Evolutionary conservation across 495 filamentous ascomycete species (phyloP).

Genomic region (Penicillium dipodomyicola): DNA sequence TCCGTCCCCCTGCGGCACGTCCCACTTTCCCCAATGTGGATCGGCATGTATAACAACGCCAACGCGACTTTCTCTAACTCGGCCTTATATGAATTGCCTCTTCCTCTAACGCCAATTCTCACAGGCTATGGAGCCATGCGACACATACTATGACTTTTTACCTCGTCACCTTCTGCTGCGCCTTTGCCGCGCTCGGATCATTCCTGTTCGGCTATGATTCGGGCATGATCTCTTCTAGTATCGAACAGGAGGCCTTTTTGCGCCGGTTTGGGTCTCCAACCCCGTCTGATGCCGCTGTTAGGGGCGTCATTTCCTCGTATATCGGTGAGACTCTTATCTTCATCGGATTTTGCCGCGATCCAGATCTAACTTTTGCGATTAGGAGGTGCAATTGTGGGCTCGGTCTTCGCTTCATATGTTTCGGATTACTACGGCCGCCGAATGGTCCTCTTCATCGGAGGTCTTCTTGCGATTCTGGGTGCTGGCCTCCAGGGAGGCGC

Average conservation of each 20-base stretch:
- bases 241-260: constrained; percentile 45
- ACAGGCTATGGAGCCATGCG: constrained; percentile 17
- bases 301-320: constrained; percentile 53
- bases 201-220: constrained; percentile 55
- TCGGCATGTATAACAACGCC: constrained; percentile 20
- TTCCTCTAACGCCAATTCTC: background rate
- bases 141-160: constrained; percentile 29
- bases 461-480: constrained; percentile 44
- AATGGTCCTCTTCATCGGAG: constrained; percentile 49
- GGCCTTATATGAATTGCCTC: constrained; percentile 10
- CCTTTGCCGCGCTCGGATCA: constrained; percentile 58
- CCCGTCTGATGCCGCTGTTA: constrained; percentile 41
- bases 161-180: constrained; percentile 44
- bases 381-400: constrained; percentile 50
- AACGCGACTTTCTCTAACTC: background rate
- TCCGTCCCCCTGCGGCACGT: constrained; percentile 24
- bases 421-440: constrained; percentile 47
- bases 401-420: constrained; percentile 45
- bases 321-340: constrained; percentile 28
- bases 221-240: constrained; percentile 53
- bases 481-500: constrained; percentile 52
- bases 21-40: constrained; percentile 21
- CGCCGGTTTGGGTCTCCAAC: constrained; percentile 35
- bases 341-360: constrained; percentile 7
- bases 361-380: constrained; percentile 6